Percentiles rank a stretch among this genome's conserved stretches.
phyloP scores from a whole-genome alignment of 768 basidiomycete species.

The Lentinula lateritia region DNA sequence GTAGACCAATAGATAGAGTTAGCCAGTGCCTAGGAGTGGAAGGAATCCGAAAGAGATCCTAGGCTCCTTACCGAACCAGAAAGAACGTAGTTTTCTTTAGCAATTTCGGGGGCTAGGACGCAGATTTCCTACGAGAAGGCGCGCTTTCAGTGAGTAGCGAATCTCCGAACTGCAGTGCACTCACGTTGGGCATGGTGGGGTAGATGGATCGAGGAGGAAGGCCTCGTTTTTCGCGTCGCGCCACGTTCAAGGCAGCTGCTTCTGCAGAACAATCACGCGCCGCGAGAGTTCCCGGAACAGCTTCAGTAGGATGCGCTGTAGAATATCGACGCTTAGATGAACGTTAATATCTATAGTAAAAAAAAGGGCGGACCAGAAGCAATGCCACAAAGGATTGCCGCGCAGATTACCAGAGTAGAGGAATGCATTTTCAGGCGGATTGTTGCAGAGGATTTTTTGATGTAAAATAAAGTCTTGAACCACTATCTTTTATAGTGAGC shows the following conservation, averaged over 20 bases:
- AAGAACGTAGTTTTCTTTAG: not conserved
- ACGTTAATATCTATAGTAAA: not conserved
- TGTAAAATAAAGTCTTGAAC: not conserved
- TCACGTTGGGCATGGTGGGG: conserved; percentile 4
- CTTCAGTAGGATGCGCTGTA: not conserved
- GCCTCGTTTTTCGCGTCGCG: conserved; percentile 1
- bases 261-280: not conserved
- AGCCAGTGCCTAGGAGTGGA: not conserved
- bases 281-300: not conserved
- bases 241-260: not conserved
- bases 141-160: too few relatives aligned
- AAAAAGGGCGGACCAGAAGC: not conserved
- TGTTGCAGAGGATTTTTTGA: not conserved
- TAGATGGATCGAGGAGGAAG: not conserved
- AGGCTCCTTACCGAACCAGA: not conserved
- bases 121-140: not conserved
- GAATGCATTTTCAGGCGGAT: not conserved
- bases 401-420: not conserved
- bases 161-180: not conserved
- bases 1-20: not conserved
- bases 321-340: not conserved
- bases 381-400: not conserved
- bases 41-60: not conserved
- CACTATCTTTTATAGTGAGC: not conserved
- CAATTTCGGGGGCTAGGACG: not conserved